Base-by-base conservation (phyloP, 2,329 filamentous ascomycete species). In the Epichloe hybrida region DNA sequence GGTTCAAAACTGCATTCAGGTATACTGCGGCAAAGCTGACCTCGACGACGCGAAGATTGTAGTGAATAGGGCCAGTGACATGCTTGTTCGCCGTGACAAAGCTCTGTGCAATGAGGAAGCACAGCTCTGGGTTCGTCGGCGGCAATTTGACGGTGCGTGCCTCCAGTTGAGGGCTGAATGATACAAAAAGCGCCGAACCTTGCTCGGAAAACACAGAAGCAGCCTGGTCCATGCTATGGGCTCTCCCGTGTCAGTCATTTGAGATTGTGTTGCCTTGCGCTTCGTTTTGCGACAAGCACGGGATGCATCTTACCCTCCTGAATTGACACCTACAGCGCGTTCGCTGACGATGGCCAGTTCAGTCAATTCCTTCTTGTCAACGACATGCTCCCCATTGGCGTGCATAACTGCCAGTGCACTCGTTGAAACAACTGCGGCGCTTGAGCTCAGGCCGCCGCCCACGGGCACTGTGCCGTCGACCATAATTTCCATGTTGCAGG, bases 21-120 rank as follows among this genome's bases (percentile, higher is more conserved):
- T 79, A 81, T 23, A 77, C 77, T 3, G 93, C 89, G 3, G 93
- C 93, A 35, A 98, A 77, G 50, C 86, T 93, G 71, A 88, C 94
- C 69, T 98, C 93, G 37, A 96, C 93, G 1, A 98, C 93, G 31
- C 93, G 85, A 23, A 98, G 79, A 67, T 98, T 98, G 74, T 97
- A 98, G 74, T 91, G 88, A 56, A 94, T 83, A 0, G 91, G 91
- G 0, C 85, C 93, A 1, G 91, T 95, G 54, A 91, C 86, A 62
- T 93, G 87, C 71, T 98, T 98, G 73, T 97, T 90, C 5, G 91
- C 87, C 15, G 85, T 84, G 54, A 98, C 86, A 65, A 95, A 95
- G 53, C 86, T 94, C 66, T 98, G 93, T 7, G 90, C 91, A 57
- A 96, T 89, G 56, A 98, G 76, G 67, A 98, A 97, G 58, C 83